Evolutionary conservation across 129 eudicot species (phyloP), one percentile per base, ranked within the genome.

Genomic region (Dittrichia graveolens): DNA sequence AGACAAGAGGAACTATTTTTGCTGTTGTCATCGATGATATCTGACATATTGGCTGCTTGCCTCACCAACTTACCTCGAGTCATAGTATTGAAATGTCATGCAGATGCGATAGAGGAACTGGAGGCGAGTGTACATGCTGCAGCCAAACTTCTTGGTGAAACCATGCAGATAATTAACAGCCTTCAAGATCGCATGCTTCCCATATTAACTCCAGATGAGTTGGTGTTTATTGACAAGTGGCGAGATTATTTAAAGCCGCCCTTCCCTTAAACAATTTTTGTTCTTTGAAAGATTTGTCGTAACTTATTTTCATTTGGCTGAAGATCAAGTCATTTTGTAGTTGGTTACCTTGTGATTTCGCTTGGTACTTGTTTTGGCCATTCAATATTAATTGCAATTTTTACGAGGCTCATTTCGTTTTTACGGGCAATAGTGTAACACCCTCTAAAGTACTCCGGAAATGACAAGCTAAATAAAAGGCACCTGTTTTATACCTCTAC

Each of bases 111-210:
- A 38, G 66, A 61, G 47, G 7, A 61, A 61, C 38, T 46, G 19
- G 47, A 13, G 16, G 46, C 4, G 19, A 61, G 66, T 61, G 66
- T 61, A 5, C 66, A 61, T 61, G 0, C 6, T n/a, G 66, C 66
- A 38, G 66, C 46, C 12, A 24, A 13, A 61, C 66, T 61, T 61
- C 66, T 61, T 38, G 66, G 66, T 13, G 66, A 61, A 45, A 61
- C 66, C 3, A 38, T 13, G 46, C 66, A 61, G 5, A 61, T 61
- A 61, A 61, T 61, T 6, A 38, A 38, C 6, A 61, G 6, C 31
- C 5, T 61, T 61, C 66, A 60, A 38, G 11, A n/a, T 38, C 24
- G 31, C 11, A 10, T 12, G 31, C 66, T 61, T 1, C 66, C 66
- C 2, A 7, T 19, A 7, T 61, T 61, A 24, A 38, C 38, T 61